Evolutionary conservation across 176 grass and related monocot species (phyloP).

Genomic region (Dendrocalamus sinicus): DNA sequence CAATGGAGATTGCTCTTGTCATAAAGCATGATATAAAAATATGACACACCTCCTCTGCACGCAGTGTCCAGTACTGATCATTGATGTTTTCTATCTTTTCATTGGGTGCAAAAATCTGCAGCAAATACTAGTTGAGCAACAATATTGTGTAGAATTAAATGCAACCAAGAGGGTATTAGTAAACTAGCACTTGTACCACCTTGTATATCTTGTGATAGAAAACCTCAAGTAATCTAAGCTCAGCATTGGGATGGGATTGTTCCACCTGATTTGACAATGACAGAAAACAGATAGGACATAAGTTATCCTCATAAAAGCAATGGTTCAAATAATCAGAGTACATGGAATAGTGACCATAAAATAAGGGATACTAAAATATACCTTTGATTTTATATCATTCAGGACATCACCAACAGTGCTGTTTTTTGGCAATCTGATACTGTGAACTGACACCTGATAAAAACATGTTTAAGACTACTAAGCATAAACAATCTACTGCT

Average conservation of each 20-base stretch:
- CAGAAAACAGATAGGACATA: slow-evolving; percentile 31
- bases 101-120: slow-evolving; percentile 80
- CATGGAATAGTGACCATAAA: slow-evolving; percentile 15
- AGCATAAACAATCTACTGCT: background rate
- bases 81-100: slow-evolving; percentile 99
- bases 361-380: slow-evolving; percentile 38
- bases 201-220: slow-evolving; percentile 99
- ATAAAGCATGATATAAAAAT: slow-evolving; percentile 25
- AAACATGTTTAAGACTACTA: slow-evolving; percentile 29
- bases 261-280: slow-evolving; percentile 66
- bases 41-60: slow-evolving; percentile 86
- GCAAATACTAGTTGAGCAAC: slow-evolving; percentile 43
- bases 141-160: slow-evolving; percentile 19
- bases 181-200: slow-evolving; percentile 53
- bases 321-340: background rate
- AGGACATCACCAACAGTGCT: slow-evolving; percentile 95
- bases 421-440: slow-evolving; percentile 94
- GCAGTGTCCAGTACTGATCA: slow-evolving; percentile 97
- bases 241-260: slow-evolving; percentile 75
- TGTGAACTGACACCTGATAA: slow-evolving; percentile 84
- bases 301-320: slow-evolving; percentile 26
- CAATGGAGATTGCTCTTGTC: background rate
- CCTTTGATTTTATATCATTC: slow-evolving; percentile 89
- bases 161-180: slow-evolving; percentile 14
- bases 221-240: slow-evolving; percentile 95